Conservation (phyloP, 805 yeast genomes). For the Clavispora phyllophila region DNA sequence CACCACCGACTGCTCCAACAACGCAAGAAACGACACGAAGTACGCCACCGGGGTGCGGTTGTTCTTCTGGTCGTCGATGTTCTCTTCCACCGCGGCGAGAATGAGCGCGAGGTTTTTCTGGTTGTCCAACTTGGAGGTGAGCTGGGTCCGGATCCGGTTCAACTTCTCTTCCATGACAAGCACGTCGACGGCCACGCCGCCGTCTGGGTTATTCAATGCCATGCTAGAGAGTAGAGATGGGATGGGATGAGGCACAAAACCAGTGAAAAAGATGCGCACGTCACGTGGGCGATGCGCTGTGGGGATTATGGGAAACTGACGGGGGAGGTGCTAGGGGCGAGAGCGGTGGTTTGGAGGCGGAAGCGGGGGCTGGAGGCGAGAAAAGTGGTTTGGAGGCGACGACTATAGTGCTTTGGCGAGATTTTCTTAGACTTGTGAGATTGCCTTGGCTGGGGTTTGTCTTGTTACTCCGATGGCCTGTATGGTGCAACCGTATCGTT, state of each 20-base stretch:
- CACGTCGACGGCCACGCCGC: slow-evolving; percentile 27
- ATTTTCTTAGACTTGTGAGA: too few relatives aligned
- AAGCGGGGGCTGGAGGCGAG: too few relatives aligned
- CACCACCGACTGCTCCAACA: slow-evolving; percentile 66
- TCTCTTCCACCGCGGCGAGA: slow-evolving; percentile 86
- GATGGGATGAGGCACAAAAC: slow-evolving; percentile 1
- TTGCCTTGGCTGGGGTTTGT: too few relatives aligned
- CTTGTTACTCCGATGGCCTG: too few relatives aligned
- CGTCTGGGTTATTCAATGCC: slow-evolving; percentile 35
- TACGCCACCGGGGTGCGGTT: slow-evolving; percentile 71
- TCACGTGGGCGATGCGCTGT: neutral
- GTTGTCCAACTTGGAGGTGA: slow-evolving; percentile 74
- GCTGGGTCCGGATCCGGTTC: slow-evolving; percentile 64
- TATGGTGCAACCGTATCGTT: too few relatives aligned
- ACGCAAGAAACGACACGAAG: slow-evolving; percentile 74
- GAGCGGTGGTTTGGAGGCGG: too few relatives aligned
- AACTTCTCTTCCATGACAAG: slow-evolving; percentile 60
- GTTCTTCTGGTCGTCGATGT: slow-evolving; percentile 61
- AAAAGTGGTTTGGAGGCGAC: too few relatives aligned
- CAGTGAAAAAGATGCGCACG: slow-evolving; percentile 1
- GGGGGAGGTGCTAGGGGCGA: too few relatives aligned
- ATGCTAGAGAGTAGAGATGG: slow-evolving; percentile 10
- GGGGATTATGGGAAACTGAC: too few relatives aligned
- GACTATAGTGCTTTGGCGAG: too few relatives aligned
- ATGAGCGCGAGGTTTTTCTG: slow-evolving; percentile 83